phyloP scores from a whole-genome alignment of 2,329 filamentous ascomycete genomes.

The Xylariaceae sp. region DNA sequence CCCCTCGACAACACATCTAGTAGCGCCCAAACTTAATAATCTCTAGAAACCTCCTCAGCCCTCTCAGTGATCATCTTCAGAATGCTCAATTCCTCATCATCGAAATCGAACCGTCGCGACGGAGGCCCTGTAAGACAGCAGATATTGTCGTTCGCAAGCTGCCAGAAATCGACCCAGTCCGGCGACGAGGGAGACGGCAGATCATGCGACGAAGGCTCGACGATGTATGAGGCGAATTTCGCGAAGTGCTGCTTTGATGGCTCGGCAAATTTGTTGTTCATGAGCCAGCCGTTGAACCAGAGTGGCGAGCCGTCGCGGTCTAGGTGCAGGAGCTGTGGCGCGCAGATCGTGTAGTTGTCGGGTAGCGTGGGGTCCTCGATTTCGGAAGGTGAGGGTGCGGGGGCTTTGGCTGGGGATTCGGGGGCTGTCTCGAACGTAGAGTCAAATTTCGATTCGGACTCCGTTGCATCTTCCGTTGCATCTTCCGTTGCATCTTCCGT shows the following conservation, averaged over 20 bases:
- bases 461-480: not conserved
- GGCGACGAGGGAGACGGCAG: constrained; percentile 3
- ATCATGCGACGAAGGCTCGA: too few relatives aligned
- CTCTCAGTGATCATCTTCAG: constrained; percentile 30
- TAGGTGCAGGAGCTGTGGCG: constrained; percentile 43
- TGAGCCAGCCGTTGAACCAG: constrained; percentile 46
- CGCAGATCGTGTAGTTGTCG: constrained; percentile 36
- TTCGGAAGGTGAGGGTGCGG: not conserved
- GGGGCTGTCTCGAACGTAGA: too few relatives aligned
- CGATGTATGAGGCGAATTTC: constrained; percentile 33
- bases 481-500: not conserved
- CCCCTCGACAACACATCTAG: too few relatives aligned
- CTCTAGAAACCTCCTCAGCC: constrained; percentile 15
- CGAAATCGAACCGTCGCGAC: constrained; percentile 22
- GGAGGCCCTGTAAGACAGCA: constrained; percentile 32
- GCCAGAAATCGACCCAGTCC: constrained; percentile 29
- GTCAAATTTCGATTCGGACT: too few relatives aligned
- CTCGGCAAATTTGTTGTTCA: constrained; percentile 40
- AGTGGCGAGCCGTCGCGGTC: constrained; percentile 37
- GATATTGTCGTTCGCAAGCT: constrained; percentile 33
- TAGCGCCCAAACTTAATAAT: too few relatives aligned
- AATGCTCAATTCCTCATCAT: constrained; percentile 22
- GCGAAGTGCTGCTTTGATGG: constrained; percentile 32
- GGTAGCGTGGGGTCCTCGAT: constrained; percentile 1
- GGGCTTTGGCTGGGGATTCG: too few relatives aligned